A percentile compares a stretch with the other conserved stretches of the same genome.
These are phyloP conservation scores for Ceraceosorus bombacis DNA, from an alignment of 1,284 basidiomycete genomes.

Conservation along the genomic window DNA sequence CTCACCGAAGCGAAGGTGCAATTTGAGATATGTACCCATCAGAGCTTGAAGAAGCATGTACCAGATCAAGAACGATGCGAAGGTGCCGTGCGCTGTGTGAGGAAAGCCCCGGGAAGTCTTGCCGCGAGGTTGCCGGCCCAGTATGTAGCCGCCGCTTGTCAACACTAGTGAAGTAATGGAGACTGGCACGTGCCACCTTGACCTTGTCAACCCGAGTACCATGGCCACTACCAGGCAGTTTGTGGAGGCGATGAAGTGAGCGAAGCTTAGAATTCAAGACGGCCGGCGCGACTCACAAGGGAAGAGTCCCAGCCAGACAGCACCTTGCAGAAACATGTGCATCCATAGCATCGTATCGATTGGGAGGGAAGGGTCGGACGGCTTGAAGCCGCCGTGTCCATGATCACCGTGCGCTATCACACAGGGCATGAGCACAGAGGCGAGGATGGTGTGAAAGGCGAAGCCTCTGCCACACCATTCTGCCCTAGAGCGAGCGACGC, in stretches of 20 bases:
- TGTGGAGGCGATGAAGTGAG: neutral
- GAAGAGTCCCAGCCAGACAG: slow-evolving; percentile 40
- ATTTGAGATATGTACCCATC: slow-evolving; percentile 81
- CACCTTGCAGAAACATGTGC: slow-evolving; percentile 36
- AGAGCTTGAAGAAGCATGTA: slow-evolving; percentile 55
- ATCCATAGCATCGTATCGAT: slow-evolving; percentile 43
- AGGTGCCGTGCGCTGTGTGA: slow-evolving; percentile 42
- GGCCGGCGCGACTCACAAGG: slow-evolving; percentile 15
- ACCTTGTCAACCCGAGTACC: slow-evolving; percentile 44
- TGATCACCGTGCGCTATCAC: slow-evolving; percentile 18
- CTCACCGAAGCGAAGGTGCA: slow-evolving; percentile 59
- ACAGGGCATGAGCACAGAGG: neutral
- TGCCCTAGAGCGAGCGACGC: too few species aligned
- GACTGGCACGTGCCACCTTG: slow-evolving; percentile 43
- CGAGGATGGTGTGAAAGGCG: too few species aligned
- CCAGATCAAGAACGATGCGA: slow-evolving; percentile 35
- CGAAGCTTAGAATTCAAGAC: neutral
- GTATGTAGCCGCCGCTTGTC: slow-evolving; percentile 38
- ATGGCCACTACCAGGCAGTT: slow-evolving; percentile 22
- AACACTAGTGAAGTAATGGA: slow-evolving; percentile 27
- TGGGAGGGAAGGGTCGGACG: slow-evolving; percentile 32
- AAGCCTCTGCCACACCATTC: too few species aligned
- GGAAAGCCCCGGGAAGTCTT: slow-evolving; percentile 26
- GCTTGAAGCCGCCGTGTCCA: slow-evolving; percentile 27
- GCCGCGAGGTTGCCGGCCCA: slow-evolving; percentile 39